These are phyloP conservation scores for Saccharomycopsis oosterbeekiorum DNA, from an alignment of 805 yeast species.

Conservation along the genomic window DNA sequence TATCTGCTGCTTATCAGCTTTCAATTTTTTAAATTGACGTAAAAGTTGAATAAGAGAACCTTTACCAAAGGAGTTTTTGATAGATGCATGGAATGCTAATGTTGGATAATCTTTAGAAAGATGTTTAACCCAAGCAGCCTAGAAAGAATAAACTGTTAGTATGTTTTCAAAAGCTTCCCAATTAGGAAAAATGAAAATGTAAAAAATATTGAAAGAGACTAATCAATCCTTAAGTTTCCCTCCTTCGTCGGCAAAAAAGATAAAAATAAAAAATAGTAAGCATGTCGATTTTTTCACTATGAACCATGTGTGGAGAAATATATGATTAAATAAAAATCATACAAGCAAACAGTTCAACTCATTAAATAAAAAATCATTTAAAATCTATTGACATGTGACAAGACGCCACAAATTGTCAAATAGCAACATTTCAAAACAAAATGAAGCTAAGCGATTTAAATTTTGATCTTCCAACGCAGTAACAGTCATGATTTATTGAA, in stretches of 20 bases:
- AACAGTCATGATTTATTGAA: conserved; percentile 74
- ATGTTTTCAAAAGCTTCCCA: neutral
- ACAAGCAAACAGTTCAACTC: conserved; percentile 38
- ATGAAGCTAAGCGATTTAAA: conserved; percentile 39
- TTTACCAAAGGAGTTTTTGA: conserved; percentile 94
- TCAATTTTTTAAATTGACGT: conserved; percentile 86
- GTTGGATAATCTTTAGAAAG: conserved; percentile 89
- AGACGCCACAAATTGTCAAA: conserved; percentile 13
- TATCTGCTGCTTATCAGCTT: conserved; percentile 87
- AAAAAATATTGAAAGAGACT: neutral
- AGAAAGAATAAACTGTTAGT: conserved; percentile 25
- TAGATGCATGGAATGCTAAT: conserved; percentile 94
- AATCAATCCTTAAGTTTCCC: no score
- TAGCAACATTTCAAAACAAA: conserved; percentile 39
- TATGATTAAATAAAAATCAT: neutral
- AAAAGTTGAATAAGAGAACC: conserved; percentile 89
- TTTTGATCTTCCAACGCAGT: conserved; percentile 90
- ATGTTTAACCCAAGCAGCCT: conserved; percentile 99
- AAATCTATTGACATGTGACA: conserved; percentile 28
- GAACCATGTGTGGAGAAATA: conserved; percentile 6
- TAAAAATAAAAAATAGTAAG: conserved; percentile 1
- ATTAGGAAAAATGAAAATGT: neutral
- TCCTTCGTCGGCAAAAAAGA: no score
- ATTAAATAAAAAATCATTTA: conserved; percentile 28
- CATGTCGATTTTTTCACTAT: conserved; percentile 19